These are phyloP conservation scores for Rhipidocladum racemiflorum DNA, from an alignment of 176 grass and related monocot species.

Conservation along the genomic window DNA sequence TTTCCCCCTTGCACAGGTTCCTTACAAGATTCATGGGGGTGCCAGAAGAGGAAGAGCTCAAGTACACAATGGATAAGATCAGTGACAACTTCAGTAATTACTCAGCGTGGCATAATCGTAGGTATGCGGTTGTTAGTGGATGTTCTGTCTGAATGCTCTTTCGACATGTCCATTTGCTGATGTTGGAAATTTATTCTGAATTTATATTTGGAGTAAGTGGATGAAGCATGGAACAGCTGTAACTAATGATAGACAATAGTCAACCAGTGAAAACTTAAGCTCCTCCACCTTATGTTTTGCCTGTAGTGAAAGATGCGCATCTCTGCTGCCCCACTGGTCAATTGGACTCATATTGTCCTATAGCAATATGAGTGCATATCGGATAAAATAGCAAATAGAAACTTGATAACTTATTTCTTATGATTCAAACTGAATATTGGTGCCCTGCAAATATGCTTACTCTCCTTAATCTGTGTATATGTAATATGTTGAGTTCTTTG, in stretches of 20 bases:
- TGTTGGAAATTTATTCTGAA: background rate
- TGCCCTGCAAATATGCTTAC: constrained; percentile 12
- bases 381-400: constrained; percentile 7
- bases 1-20: constrained; percentile 47
- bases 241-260: background rate
- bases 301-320: background rate
- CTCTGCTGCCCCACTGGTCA: background rate
- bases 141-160: constrained; percentile 6
- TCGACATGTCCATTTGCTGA: background rate
- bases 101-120: constrained; percentile 95
- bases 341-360: background rate
- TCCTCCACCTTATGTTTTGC: background rate
- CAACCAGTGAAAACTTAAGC: background rate
- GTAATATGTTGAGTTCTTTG: background rate
- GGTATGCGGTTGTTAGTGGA: constrained; percentile 40
- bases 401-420: background rate
- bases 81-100: constrained; percentile 95
- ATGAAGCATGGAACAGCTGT: background rate
- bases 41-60: constrained; percentile 77
- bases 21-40: constrained; percentile 70
- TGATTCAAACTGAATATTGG: constrained; percentile 15
- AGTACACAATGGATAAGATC: constrained; percentile 87
- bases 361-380: background rate
- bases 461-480: background rate
- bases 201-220: background rate